Evolutionary conservation across 805 yeast genomes (phyloP), one percentile per base, ranked within the genome.

Genomic region (Lipomyces japonicus): DNA sequence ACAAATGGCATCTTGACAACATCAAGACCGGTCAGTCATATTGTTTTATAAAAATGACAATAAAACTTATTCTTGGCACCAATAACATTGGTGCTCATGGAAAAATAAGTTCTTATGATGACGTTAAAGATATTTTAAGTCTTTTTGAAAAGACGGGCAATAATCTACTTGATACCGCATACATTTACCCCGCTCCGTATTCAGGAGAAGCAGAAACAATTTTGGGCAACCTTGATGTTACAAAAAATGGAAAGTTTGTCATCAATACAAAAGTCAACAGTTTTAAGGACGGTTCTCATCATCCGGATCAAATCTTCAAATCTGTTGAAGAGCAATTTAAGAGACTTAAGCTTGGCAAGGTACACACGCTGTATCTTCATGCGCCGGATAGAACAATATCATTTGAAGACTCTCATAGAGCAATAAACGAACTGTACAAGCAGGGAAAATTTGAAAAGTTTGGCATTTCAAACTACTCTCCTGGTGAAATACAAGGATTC

Each of bases 381-480:
- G 55, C 55, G 12, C 55, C 66, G 21, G 66, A 63, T 39, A 57
- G 58, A 1, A 46, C 47, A 2, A 57, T 58, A 1, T 58, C 62
- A 2, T 47, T 61, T 34, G 63, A 60, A 35, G 61, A 57, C 38
- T 49, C 65, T 3, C 49, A 60, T 14, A 56, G 49, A 37, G 53
- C 62, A 24, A 53, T 63, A 16, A 46, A 57, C 23, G 59, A 52
- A 26, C 55, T 63, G 32, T 55, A 59, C 48, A 46, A 57, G 49
- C 49, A 54, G 31, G 65, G 65, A 2, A 62, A 58, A 44, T 63
- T 63, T 53, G 53, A 54, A 42, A 42, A 44, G 18, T 59, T 62
- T 30, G 66, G 65, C 12, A 28, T 63, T 4, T 61, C 65, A 18
- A 62, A 63, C 50, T 63, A 48, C 37, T 18, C 54, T 2, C 44